These are phyloP conservation scores for Bisporella sp. DNA, from an alignment of 2,329 filamentous ascomycete genomes.

Conservation along the genomic window DNA sequence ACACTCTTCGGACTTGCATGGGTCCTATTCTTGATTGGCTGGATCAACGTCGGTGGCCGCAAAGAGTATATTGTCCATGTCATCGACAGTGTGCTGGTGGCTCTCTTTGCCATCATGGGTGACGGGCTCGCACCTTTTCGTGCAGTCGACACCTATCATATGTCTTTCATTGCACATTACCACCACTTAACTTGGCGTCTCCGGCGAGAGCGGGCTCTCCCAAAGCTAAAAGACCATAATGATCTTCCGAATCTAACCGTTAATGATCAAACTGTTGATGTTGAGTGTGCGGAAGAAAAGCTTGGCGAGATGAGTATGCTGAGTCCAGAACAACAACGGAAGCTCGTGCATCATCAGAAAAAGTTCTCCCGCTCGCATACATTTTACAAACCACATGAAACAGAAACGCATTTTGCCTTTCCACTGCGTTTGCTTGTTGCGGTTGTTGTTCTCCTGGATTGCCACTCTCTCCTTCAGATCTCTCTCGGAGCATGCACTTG, in stretches of 20 bases:
- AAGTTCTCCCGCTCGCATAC: conserved; percentile 80
- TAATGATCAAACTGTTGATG: conserved; percentile 16
- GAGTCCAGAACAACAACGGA: conserved; percentile 56
- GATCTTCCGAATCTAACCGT: conserved; percentile 41
- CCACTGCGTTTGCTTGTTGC: conserved; percentile 67
- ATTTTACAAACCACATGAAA: conserved; percentile 87
- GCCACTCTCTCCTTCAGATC: conserved; percentile 74
- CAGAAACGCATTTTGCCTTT: conserved; percentile 73
- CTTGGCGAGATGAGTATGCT: conserved; percentile 52
- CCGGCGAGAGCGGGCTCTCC: conserved; percentile 48
- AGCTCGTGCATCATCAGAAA: conserved; percentile 67
- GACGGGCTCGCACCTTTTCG: conserved; percentile 70
- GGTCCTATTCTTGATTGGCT: conserved; percentile 81
- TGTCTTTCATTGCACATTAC: conserved; percentile 58
- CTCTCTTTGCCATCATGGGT: conserved; percentile 63
- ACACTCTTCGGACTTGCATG: conserved; percentile 80
- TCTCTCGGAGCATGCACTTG: conserved; percentile 72
- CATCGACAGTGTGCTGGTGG: conserved; percentile 65
- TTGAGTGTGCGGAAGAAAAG: conserved; percentile 21
- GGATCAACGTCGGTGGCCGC: conserved; percentile 73
- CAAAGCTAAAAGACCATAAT: conserved; percentile 51
- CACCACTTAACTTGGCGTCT: conserved; percentile 55
- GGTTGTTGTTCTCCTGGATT: conserved; percentile 72
- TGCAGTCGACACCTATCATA: conserved; percentile 78
- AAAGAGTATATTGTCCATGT: conserved; percentile 65